phyloP scores from a whole-genome alignment of 495 filamentous ascomycete genomes.

The Aspergillus carlsbadensis region DNA sequence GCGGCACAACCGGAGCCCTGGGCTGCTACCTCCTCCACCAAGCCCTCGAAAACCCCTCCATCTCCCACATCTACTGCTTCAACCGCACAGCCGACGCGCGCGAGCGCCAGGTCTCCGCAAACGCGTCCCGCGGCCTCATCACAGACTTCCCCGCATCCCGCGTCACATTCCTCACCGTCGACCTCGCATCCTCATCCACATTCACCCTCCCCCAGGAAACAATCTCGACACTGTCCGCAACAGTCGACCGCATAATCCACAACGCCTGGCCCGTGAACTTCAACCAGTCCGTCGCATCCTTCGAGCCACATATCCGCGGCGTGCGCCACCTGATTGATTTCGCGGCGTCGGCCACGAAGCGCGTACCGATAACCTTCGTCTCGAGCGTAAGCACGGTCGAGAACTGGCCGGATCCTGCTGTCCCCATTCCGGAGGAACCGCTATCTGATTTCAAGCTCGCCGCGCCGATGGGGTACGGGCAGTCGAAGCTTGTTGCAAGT shows the following conservation, averaged over 20 bases:
- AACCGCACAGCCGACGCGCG: constrained; percentile 43
- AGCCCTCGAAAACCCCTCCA: constrained; percentile 32
- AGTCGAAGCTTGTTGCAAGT: constrained; percentile 48
- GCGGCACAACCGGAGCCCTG: constrained; percentile 57
- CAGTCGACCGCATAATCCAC: constrained; percentile 56
- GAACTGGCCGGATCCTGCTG: background rate
- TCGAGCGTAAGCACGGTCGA: constrained; percentile 13
- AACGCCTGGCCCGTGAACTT: constrained; percentile 68
- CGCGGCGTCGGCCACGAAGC: constrained; percentile 1
- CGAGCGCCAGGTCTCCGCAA: constrained; percentile 19
- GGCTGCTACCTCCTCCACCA: constrained; percentile 56
- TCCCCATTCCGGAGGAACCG: constrained; percentile 2
- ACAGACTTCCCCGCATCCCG: constrained; percentile 6
- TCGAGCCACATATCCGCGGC: constrained; percentile 39
- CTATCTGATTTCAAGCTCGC: constrained; percentile 11
- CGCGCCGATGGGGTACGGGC: constrained; percentile 47
- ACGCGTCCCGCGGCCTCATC: constrained; percentile 24
- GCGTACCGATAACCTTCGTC: constrained; percentile 8
- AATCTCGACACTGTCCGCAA: constrained; percentile 40
- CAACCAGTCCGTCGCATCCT: constrained; percentile 36
- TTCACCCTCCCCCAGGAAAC: constrained; percentile 44
- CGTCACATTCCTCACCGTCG: constrained; percentile 47
- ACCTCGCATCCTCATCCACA: constrained; percentile 39
- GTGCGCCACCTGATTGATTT: constrained; percentile 53
- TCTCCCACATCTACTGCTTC: constrained; percentile 55